Conservation (phyloP, 257 asterid species). For the Coffea canephora region DNA sequence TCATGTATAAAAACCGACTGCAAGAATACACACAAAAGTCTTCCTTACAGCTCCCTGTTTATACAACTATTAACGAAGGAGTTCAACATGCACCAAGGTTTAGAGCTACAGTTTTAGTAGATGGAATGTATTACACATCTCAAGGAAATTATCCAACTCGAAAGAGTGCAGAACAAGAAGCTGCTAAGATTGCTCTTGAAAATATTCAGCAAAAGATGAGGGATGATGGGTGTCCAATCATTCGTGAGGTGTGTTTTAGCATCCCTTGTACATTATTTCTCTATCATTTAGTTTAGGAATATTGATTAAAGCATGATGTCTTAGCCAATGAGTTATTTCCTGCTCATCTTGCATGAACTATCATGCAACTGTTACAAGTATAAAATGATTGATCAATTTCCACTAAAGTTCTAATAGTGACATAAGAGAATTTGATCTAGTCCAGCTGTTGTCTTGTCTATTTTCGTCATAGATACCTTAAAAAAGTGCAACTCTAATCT, state of each 20-base stretch:
- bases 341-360: not conserved
- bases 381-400: not conserved
- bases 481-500: not conserved
- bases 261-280: not conserved
- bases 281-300: not conserved
- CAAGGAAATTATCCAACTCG: conserved; percentile 25
- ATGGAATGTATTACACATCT: conserved; percentile 34
- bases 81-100: conserved; percentile 31
- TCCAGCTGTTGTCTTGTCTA: not conserved
- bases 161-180: conserved; percentile 55
- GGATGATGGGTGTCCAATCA: conserved; percentile 27
- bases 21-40: conserved; percentile 29
- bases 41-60: conserved; percentile 20
- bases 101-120: conserved; percentile 42
- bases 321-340: not conserved
- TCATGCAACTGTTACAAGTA: not conserved
- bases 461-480: not conserved
- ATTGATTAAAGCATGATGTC: not conserved
- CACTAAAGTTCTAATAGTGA: too few species aligned
- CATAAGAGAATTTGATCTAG: not conserved
- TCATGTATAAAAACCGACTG: conserved; percentile 21
- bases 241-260: conserved; percentile 36
- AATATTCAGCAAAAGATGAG: conserved; percentile 34
- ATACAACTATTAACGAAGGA: conserved; percentile 24
- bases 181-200: conserved; percentile 47